Base-by-base conservation (phyloP, 352 stramenopile species). In the Phytophthora capsici region DNA sequence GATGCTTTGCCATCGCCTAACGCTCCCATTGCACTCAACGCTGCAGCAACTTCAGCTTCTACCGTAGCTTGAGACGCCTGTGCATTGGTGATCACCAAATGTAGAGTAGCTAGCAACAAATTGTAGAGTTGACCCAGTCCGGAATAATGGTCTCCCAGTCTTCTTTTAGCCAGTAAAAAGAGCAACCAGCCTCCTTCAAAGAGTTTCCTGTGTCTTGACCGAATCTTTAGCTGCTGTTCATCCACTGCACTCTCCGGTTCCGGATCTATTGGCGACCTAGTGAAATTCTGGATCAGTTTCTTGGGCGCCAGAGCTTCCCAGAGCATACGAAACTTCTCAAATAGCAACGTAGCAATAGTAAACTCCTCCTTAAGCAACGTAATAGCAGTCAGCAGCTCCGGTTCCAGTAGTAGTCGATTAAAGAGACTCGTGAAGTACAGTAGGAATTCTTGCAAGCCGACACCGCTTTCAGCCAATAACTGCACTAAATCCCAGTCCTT, bases 361-460 rank as follows among this genome's bases (percentile, higher is more conserved):
- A 94, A 92, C 45, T 94, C 78, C 59, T 94, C 84, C 46, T 94
- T 96, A 26, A 94, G 64, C 30, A 88, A 57, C 45, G 82, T 94
- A 13, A 82, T 87, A 50, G 88, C 78, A 14, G 78, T 66, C 34
- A 94, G 60, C 17, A 94, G 75, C 57, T 92, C 80, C 0, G 88
- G 86, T 16, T 89, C 71, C 47, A 96, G 61, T 46, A 94, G 59
- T 30, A 96, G 55, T 5, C 84, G 86, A 52, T 94, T 88, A 51
- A 94, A 94, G 26, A 94, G 78, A 62, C 82, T 90, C 49, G 86
- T 86, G 19, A 94, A 74, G 47, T 86, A 79, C 23, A 85, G 71
- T 38, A 96, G 53, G 50, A 96, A 94, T 40, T 74, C 70, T 25
- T 73, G 73, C 22, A 94, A 63, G 26, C 71, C 76, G 43, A 94